Percentiles rank a stretch among this genome's conserved stretches.
phyloP scores from a whole-genome alignment of 805 yeast genomes.

The Ogataea philodendri region DNA sequence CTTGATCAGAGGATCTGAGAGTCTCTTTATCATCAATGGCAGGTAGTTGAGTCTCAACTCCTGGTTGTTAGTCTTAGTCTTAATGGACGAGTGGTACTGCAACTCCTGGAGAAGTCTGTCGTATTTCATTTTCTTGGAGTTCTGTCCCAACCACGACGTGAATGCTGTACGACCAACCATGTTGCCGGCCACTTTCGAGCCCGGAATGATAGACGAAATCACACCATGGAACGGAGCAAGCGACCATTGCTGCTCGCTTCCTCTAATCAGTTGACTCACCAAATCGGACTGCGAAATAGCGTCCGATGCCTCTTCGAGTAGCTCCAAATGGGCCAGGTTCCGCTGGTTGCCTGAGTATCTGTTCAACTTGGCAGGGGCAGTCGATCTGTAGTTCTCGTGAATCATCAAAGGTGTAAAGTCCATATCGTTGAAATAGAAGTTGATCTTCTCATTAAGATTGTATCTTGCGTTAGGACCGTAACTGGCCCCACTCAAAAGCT shows the following conservation, averaged over 20 bases:
- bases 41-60: slow-evolving; percentile 77
- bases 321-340: slow-evolving; percentile 53
- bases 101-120: slow-evolving; percentile 78
- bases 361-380: slow-evolving; percentile 49
- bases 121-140: slow-evolving; percentile 78
- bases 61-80: slow-evolving; percentile 70
- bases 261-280: slow-evolving; percentile 77
- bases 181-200: slow-evolving; percentile 70
- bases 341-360: slow-evolving; percentile 30
- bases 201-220: slow-evolving; percentile 80
- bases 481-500: slow-evolving; percentile 58
- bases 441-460: slow-evolving; percentile 76
- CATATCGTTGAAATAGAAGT: slow-evolving; percentile 88
- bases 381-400: slow-evolving; percentile 83
- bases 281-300: slow-evolving; percentile 82
- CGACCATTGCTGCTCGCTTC: slow-evolving; percentile 93
- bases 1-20: slow-evolving; percentile 57
- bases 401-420: slow-evolving; percentile 95
- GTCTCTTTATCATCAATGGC: slow-evolving; percentile 56
- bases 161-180: slow-evolving; percentile 70
- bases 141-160: slow-evolving; percentile 86
- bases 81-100: slow-evolving; percentile 81
- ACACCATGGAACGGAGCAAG: slow-evolving; percentile 88
- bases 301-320: slow-evolving; percentile 78
- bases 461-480: slow-evolving; percentile 53